Evolutionary conservation across 805 yeast genomes (phyloP), one percentile per base, ranked within the genome.

Genomic region (Ascoidea asiatica): DNA sequence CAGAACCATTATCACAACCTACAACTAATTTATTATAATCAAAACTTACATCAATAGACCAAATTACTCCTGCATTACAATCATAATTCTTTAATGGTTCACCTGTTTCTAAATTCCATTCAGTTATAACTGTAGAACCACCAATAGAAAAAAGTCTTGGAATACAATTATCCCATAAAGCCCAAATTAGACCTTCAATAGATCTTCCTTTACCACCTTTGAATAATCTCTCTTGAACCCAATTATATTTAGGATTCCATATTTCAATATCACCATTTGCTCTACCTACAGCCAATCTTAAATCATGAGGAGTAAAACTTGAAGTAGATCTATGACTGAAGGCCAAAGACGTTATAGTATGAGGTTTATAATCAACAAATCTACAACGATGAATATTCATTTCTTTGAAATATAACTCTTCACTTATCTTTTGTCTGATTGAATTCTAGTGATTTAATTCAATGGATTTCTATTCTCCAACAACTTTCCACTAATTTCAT

Each of bases 1-100:
- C 88, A 5, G 86, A 70, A 20, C 98, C 98, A 57, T 89, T 94
- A 53, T 92, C 98, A 61, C 97, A 90, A 3, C 97, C 98, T 1
- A 85, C 84, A 1, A 95, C 86, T 35, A 92, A 64, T 53, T 70
- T 76, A 47, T 71, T 63, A 41, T 80, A 83, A 19, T 72, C 64
- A 20, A 72, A 70, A 50, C 78, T 79, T 19, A 78, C 75, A 4
- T 82, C 78, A 41, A 89, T 62, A 5, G 95, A 84, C 98, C 98
- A 92, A 45, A 88, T 82, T 17, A 87, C 79, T 35, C 97, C 97
- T 2, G 95, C 84, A 58, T 88, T 86, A 65, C 95, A 86, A 58
- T 89, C 95, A 56, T 79, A 79, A 59, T 88, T 84, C 42, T 68
- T 70, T 43, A 75, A 56, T 4, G 96, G 95, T 44, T 72, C 62